Conservation (phyloP, 345 rosid genomes). For the Eutrema japonicum region DNA sequence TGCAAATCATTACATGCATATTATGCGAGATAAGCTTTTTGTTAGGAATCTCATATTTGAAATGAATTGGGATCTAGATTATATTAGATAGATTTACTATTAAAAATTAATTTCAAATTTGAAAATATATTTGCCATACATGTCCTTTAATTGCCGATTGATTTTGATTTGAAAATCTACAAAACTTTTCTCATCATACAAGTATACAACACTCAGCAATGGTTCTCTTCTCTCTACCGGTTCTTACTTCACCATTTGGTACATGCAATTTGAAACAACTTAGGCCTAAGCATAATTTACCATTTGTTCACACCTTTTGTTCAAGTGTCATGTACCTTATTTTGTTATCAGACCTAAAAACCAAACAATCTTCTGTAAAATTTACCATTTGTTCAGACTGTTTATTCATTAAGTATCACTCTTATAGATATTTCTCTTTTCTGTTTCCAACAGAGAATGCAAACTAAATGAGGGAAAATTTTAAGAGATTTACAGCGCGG, state of each 20-base stretch:
- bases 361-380: neutral
- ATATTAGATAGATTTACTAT: too few relatives aligned
- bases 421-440: neutral
- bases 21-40: too few relatives aligned
- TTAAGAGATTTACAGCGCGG: too few relatives aligned
- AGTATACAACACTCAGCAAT: neutral
- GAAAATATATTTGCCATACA: too few relatives aligned
- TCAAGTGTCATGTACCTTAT: neutral
- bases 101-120: too few relatives aligned
- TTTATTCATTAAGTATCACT: neutral
- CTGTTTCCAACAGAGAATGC: too few relatives aligned
- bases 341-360: neutral
- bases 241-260: constrained; percentile 1
- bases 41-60: too few relatives aligned
- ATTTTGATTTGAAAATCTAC: neutral
- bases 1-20: too few relatives aligned
- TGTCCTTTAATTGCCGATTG: too few relatives aligned
- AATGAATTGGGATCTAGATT: too few relatives aligned
- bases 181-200: neutral
- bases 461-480: too few relatives aligned
- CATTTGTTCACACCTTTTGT: neutral
- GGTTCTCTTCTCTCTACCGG: neutral
- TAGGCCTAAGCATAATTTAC: neutral
- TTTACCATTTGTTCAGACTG: neutral
- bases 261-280: neutral